Evolutionary conservation across 1,284 basidiomycete species (phyloP).

Genomic region (Polyporus tsugae): DNA sequence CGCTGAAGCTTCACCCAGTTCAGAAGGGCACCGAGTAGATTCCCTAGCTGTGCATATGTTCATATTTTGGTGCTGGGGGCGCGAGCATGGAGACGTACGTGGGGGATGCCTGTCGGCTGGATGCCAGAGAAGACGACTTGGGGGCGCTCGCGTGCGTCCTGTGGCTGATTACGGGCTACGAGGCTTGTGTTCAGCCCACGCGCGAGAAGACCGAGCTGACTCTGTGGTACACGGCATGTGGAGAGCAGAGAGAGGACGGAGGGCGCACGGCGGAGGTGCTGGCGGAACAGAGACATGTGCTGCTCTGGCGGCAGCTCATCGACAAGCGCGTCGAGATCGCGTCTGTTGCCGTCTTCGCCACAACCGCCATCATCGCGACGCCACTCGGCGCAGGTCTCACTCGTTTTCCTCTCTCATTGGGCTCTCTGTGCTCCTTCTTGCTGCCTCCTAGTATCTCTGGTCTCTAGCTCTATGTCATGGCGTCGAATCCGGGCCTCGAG

Average conservation of each 20-base stretch:
- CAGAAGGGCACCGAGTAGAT: slow-evolving; percentile 89
- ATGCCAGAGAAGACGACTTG: slow-evolving; percentile 82
- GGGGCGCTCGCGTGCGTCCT: slow-evolving; percentile 16
- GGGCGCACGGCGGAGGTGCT: slow-evolving; percentile 26
- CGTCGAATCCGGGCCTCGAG: slow-evolving; percentile 34
- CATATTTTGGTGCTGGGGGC: slow-evolving; percentile 9
- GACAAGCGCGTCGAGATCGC: slow-evolving; percentile 19
- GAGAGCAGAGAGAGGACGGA: slow-evolving; percentile 1
- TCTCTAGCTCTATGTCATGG: slow-evolving; percentile 14
- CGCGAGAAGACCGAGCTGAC: neutral
- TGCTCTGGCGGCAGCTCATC: neutral
- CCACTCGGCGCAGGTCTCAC: neutral
- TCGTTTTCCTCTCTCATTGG: neutral
- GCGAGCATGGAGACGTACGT: slow-evolving; percentile 57
- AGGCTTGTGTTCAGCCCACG: slow-evolving; percentile 10
- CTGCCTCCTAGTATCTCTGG: slow-evolving; percentile 3
- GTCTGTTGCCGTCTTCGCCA: slow-evolving; percentile 9
- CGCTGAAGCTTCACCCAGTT: slow-evolving; percentile 90
- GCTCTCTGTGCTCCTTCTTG: slow-evolving; percentile 1
- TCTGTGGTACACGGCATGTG: slow-evolving; percentile 7
- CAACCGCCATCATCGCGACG: slow-evolving; percentile 14
- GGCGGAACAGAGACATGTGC: slow-evolving; percentile 26
- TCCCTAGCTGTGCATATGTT: slow-evolving; percentile 76
- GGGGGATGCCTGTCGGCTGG: slow-evolving; percentile 87
- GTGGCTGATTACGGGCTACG: slow-evolving; percentile 1